Evolutionary conservation across 768 basidiomycete species (phyloP).

Genomic region (Lactarius evosmus): DNA sequence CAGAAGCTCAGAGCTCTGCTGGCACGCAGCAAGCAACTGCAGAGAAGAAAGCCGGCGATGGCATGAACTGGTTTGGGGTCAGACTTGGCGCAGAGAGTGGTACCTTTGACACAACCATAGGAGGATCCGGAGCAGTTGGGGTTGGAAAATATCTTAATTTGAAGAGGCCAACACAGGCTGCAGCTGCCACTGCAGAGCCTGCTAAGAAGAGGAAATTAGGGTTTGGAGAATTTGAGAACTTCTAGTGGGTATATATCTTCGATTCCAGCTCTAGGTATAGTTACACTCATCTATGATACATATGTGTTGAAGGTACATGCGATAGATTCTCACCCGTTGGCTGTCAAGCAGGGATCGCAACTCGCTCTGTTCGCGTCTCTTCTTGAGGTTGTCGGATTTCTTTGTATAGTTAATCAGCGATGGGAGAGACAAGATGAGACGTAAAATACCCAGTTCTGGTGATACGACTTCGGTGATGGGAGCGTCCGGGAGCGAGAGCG

Average conservation of each 20-base stretch:
- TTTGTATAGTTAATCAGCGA: conserved; percentile 11
- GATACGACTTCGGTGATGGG: conserved; percentile 47
- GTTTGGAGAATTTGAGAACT: conserved; percentile 88
- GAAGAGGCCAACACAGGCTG: conserved; percentile 29
- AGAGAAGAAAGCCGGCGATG: conserved; percentile 61
- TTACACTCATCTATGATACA: conserved; percentile 22
- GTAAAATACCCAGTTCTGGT: conserved; percentile 36
- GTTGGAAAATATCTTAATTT: conserved; percentile 79
- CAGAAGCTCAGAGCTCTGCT: conserved; percentile 41
- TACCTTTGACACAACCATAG: conserved; percentile 29
- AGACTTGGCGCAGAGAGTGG: conserved; percentile 60
- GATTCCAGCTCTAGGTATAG: conserved; percentile 10
- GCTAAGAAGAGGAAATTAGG: conserved; percentile 84
- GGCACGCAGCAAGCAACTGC: conserved; percentile 28
- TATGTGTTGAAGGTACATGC: conserved; percentile 16
- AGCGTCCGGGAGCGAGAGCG: conserved; percentile 50
- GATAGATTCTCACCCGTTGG: not conserved
- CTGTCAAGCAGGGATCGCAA: conserved; percentile 33
- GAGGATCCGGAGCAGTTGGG: conserved; percentile 42
- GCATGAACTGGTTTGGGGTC: conserved; percentile 85
- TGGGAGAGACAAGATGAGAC: not conserved
- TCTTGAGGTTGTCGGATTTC: conserved; percentile 3
- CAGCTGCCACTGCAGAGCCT: conserved; percentile 41
- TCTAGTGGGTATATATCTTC: conserved; percentile 43
- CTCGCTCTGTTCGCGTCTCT: conserved; percentile 28